phyloP scores from a whole-genome alignment of 768 basidiomycete genomes.

The Lactarius sp. region DNA sequence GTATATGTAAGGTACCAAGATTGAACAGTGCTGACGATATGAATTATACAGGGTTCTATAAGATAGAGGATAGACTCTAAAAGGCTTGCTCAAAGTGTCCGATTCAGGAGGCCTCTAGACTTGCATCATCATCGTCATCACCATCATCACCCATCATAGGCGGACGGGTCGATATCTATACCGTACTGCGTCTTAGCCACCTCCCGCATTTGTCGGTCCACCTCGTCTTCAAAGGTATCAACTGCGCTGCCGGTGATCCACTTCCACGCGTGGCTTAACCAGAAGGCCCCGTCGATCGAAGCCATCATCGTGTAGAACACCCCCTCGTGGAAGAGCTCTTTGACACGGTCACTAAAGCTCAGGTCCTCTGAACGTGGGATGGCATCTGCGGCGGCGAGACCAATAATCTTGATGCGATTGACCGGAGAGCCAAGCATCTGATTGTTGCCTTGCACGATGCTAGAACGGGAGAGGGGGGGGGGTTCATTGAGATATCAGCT shows the following conservation, averaged over 20 bases:
- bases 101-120: neutral
- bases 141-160: conserved; percentile 9
- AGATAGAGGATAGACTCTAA: too few species aligned
- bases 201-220: conserved; percentile 18
- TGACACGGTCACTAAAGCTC: conserved; percentile 38
- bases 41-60: too few species aligned
- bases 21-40: too few species aligned
- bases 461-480: conserved; percentile 1
- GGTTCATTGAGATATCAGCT: too few species aligned
- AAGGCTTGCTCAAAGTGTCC: neutral
- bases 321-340: conserved; percentile 54
- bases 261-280: conserved; percentile 32
- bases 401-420: conserved; percentile 87
- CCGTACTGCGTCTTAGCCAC: conserved; percentile 18
- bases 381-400: conserved; percentile 72
- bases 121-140: neutral
- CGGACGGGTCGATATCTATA: conserved; percentile 16
- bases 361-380: conserved; percentile 45
- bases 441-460: conserved; percentile 56
- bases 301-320: conserved; percentile 63
- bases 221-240: conserved; percentile 12
- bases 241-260: conserved; percentile 13
- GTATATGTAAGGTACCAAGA: too few species aligned
- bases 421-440: conserved; percentile 81
- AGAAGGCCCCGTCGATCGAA: conserved; percentile 69